Evolutionary conservation across 495 filamentous ascomycete species (phyloP).

Genomic region (Amphirosellinia nigrospora): DNA sequence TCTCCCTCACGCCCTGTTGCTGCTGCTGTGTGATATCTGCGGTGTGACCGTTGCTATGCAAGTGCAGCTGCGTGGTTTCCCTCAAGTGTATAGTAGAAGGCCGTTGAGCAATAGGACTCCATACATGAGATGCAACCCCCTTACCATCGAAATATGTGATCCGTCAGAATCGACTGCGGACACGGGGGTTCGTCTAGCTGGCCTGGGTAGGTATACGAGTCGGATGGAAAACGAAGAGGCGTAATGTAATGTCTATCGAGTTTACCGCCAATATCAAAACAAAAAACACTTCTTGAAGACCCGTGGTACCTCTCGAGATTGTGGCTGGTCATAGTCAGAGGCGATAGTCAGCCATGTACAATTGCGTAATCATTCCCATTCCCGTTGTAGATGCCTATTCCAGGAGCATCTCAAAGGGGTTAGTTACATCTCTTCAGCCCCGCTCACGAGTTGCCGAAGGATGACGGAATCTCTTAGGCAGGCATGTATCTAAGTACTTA

Average conservation of each 20-base stretch:
- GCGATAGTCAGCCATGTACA: slow-evolving; percentile 12
- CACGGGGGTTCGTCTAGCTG: not conserved
- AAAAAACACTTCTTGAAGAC: not conserved
- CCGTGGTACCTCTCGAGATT: not conserved
- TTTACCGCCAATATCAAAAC: not conserved
- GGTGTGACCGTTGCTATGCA: slow-evolving; percentile 18
- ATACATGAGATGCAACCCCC: slow-evolving; percentile 1
- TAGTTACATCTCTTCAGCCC: slow-evolving; percentile 2
- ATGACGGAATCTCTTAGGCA: not conserved
- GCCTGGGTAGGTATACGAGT: not conserved
- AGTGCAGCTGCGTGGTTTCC: slow-evolving; percentile 3
- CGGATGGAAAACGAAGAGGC: not conserved
- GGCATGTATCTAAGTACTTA: not conserved
- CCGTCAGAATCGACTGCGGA: not conserved
- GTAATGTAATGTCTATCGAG: not conserved
- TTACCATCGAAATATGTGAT: slow-evolving; percentile 6
- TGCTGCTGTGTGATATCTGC: slow-evolving; percentile 7
- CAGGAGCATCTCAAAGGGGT: not conserved
- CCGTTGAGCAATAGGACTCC: not conserved
- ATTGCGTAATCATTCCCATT: slow-evolving; percentile 23
- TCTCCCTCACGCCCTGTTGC: not conserved
- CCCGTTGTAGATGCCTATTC: not conserved
- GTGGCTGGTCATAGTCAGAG: not conserved
- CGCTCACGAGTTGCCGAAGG: not conserved
- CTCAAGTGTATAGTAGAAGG: not conserved